Conservation (phyloP, 306 rosid genomes). For the Prinsepia uniflora region DNA sequence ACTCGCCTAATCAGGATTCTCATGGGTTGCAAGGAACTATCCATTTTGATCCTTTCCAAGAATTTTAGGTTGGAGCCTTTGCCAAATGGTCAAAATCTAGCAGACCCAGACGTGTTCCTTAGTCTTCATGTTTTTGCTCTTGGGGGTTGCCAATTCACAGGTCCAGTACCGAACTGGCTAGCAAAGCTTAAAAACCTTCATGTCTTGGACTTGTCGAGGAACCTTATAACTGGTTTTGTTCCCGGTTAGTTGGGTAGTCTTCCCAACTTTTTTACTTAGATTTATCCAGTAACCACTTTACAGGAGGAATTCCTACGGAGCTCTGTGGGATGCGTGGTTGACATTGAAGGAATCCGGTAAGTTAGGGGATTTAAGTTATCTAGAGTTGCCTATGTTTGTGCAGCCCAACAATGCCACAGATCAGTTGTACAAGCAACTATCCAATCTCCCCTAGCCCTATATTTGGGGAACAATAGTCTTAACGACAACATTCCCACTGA, state of each 20-base stretch:
- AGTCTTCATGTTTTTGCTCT: slow-evolving; percentile 60
- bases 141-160: slow-evolving; percentile 87
- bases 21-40: slow-evolving; percentile 56
- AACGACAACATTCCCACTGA: no score
- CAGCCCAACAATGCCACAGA: no score
- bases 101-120: slow-evolving; percentile 56
- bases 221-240: slow-evolving; percentile 54
- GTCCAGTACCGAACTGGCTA: no score
- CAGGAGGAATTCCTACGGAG: no score
- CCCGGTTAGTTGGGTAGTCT: slow-evolving; percentile 71
- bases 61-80: slow-evolving; percentile 50
- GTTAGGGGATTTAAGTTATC: no score
- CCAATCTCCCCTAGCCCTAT: no score
- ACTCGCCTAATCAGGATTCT: slow-evolving; percentile 60
- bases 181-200: slow-evolving; percentile 52
- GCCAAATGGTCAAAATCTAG: slow-evolving; percentile 45
- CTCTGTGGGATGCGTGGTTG: no score
- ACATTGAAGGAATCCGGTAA: no score
- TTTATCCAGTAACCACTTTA: no score
- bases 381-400: no score
- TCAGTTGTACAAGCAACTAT: no score
- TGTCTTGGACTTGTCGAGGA: slow-evolving; percentile 73
- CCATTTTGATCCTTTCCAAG: slow-evolving; percentile 53
- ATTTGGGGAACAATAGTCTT: no score
- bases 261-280: slow-evolving; percentile 53